Conservation (phyloP, 495 filamentous ascomycete genomes). For the Sabuloglossum arenarium region DNA sequence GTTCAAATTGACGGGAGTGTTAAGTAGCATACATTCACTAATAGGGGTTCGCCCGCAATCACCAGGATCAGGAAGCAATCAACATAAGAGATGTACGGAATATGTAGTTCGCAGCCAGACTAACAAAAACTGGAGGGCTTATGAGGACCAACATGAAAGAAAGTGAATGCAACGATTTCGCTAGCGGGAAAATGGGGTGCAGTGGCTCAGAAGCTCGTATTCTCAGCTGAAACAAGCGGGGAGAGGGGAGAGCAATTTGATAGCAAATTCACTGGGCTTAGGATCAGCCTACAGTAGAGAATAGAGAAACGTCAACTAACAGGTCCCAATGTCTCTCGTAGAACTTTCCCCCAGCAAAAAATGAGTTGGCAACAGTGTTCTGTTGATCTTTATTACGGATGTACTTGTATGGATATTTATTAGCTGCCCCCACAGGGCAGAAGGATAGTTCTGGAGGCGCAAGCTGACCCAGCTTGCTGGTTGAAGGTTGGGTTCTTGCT, state of each 20-base stretch:
- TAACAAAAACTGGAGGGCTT: too few relatives aligned
- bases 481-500: neutral
- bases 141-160: too few relatives aligned
- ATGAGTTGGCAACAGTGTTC: conserved; percentile 24
- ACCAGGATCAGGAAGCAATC: too few relatives aligned
- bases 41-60: too few relatives aligned
- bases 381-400: conserved; percentile 24
- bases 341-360: conserved; percentile 36
- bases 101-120: too few relatives aligned
- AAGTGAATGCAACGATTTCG: neutral
- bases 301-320: conserved; percentile 27
- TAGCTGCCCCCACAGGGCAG: conserved; percentile 36
- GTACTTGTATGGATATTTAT: conserved; percentile 37
- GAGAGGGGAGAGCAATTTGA: neutral
- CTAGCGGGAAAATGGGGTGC: neutral
- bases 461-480: conserved; percentile 1
- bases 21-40: too few relatives aligned
- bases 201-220: neutral
- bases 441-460: conserved; percentile 24
- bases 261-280: neutral
- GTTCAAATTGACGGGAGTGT: neutral
- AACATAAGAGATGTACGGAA: too few relatives aligned
- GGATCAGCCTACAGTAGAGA: neutral
- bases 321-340: conserved; percentile 47
- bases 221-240: neutral